Conservation (phyloP, 495 filamentous ascomycete species). For the Trichoderma gamsii region DNA sequence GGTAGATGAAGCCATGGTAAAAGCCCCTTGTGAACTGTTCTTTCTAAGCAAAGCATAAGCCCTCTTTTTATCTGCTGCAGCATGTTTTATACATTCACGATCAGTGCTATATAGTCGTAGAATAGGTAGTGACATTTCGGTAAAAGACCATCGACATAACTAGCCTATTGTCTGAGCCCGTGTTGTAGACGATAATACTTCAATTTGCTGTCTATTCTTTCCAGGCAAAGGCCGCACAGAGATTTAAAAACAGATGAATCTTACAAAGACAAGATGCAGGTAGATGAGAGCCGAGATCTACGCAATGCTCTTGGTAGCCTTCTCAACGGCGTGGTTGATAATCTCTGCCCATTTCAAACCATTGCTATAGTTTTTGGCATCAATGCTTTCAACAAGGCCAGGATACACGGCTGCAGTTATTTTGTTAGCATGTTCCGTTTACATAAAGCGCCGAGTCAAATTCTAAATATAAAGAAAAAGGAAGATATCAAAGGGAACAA, state of each 20-base stretch:
- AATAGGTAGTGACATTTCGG: too few species aligned
- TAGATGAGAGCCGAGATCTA: not conserved
- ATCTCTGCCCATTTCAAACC: slow-evolving; percentile 74
- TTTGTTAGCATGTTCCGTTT: slow-evolving; percentile 17
- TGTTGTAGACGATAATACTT: too few species aligned
- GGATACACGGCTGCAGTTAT: slow-evolving; percentile 62
- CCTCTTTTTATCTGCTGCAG: too few species aligned
- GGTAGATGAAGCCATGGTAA: too few species aligned
- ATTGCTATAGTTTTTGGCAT: slow-evolving; percentile 63
- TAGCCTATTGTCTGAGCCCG: too few species aligned
- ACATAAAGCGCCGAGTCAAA: not conserved
- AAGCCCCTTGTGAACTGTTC: too few species aligned
- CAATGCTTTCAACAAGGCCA: slow-evolving; percentile 77
- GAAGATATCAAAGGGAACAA: slow-evolving; percentile 12
- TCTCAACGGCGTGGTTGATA: slow-evolving; percentile 59
- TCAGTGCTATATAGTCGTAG: too few species aligned
- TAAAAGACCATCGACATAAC: too few species aligned
- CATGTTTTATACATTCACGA: too few species aligned
- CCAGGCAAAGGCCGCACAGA: not conserved
- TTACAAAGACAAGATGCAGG: not conserved
- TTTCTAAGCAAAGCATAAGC: too few species aligned
- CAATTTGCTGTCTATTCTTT: not conserved
- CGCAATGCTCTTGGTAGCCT: slow-evolving; percentile 50
- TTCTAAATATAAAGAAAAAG: not conserved
- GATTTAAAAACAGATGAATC: not conserved